Conservation (phyloP, 2,329 filamentous ascomycete genomes). For the Colletotrichum tropicale region DNA sequence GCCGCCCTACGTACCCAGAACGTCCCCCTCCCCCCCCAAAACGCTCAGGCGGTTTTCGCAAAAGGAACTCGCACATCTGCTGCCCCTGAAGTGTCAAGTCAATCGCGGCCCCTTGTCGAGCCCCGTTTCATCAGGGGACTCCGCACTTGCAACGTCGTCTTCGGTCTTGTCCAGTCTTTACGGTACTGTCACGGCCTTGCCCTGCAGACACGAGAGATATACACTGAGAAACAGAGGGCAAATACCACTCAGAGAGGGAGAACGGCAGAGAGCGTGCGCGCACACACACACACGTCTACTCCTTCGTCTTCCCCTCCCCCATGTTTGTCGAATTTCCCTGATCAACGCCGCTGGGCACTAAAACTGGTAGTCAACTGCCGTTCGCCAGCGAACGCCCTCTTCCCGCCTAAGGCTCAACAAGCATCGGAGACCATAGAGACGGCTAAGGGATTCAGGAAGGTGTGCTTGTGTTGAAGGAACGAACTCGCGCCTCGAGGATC, state of each 20-base stretch:
- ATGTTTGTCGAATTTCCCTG: conserved; percentile 7
- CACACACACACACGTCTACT: background rate
- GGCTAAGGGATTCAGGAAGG: background rate
- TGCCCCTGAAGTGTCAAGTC: conserved; percentile 28
- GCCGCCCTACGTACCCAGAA: background rate
- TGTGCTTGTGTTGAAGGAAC: background rate
- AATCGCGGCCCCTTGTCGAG: conserved; percentile 21
- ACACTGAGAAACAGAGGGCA: background rate
- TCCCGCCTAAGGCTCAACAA: background rate
- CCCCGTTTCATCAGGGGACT: conserved; percentile 22
- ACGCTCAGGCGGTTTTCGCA: conserved; percentile 18
- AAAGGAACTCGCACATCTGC: conserved; percentile 15
- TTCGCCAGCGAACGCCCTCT: background rate
- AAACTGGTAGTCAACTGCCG: conserved; percentile 2
- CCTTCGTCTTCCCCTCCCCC: background rate
- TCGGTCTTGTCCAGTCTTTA: background rate
- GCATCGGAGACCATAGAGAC: background rate
- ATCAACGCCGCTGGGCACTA: background rate
- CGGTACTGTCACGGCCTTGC: background rate
- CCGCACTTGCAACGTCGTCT: conserved; percentile 16
- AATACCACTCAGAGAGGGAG: background rate
- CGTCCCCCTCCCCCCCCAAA: background rate
- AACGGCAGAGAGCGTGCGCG: background rate
- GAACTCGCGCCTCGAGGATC: background rate
- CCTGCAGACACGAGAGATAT: background rate